phyloP scores from a whole-genome alignment of 805 yeast species.

The Wickerhamomyces alni region DNA sequence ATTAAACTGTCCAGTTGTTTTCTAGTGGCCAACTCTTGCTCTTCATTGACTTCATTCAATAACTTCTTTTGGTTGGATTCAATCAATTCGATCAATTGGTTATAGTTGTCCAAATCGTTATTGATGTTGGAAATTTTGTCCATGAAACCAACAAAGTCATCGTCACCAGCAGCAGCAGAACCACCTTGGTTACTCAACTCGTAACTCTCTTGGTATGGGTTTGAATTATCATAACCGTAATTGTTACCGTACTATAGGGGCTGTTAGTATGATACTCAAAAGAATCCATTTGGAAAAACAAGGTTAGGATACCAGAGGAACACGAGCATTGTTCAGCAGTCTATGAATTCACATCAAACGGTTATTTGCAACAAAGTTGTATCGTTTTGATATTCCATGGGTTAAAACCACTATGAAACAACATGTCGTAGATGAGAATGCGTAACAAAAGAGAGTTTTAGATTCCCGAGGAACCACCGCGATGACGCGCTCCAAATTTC shows the following conservation, averaged over 20 bases:
- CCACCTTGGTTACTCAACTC: constrained; percentile 15
- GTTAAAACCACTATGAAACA: too few relatives aligned
- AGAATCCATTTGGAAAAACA: too few relatives aligned
- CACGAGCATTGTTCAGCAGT: too few relatives aligned
- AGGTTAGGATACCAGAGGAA: too few relatives aligned
- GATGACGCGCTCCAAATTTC: too few relatives aligned
- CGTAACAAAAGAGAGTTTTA: too few relatives aligned
- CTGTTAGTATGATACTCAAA: too few relatives aligned
- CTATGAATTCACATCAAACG: too few relatives aligned
- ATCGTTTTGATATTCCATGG: too few relatives aligned
- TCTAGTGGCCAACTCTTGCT: constrained; percentile 62
- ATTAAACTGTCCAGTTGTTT: constrained; percentile 72
- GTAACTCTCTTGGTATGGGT: constrained; percentile 21
- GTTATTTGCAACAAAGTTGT: too few relatives aligned
- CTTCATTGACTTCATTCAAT: constrained; percentile 66
- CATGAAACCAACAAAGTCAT: constrained; percentile 62
- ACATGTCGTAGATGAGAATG: too few relatives aligned
- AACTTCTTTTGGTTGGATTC: constrained; percentile 66
- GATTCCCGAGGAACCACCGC: too few relatives aligned
- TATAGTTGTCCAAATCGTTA: constrained; percentile 63
- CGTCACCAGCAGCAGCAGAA: constrained; percentile 20
- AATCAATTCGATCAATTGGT: constrained; percentile 60
- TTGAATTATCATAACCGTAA: constrained; percentile 20
- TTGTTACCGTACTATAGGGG: constrained; percentile 2
- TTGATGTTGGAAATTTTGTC: constrained; percentile 63